Percentiles rank a stretch among this genome's conserved stretches.
Evolutionary conservation across 1,284 basidiomycete genomes (phyloP).

Genomic region (Pseudomicrostroma phylloplanum): DNA sequence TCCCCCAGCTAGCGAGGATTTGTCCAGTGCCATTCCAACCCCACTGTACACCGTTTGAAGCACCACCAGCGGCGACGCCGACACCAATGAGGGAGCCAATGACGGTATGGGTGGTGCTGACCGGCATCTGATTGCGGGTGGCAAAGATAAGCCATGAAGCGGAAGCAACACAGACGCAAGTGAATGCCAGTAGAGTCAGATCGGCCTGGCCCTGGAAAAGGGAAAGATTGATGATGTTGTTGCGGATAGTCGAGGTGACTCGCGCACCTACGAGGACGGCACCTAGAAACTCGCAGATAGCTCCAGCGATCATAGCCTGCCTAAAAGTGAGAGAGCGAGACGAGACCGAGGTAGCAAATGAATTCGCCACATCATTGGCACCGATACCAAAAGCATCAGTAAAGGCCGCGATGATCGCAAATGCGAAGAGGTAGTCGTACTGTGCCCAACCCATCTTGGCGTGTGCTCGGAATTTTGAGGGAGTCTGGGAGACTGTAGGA

Average conservation of each 20-base stretch:
- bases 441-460: conserved; percentile 9
- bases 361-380: conserved; percentile 37
- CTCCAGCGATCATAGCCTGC: conserved; percentile 23
- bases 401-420: conserved; percentile 24
- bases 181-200: conserved; percentile 26
- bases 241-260: conserved; percentile 28
- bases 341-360: conserved; percentile 30
- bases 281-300: conserved; percentile 29
- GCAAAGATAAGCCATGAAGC: conserved; percentile 27
- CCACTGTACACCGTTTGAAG: conserved; percentile 53
- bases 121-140: conserved; percentile 26
- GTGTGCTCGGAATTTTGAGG: no score
- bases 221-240: conserved; percentile 22
- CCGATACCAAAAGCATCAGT: conserved; percentile 27
- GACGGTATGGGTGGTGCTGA: conserved; percentile 31
- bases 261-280: conserved; percentile 28
- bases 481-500: no score
- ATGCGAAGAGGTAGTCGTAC: conserved; percentile 31
- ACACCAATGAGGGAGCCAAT: conserved; percentile 27
- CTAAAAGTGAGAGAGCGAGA: conserved; percentile 26
- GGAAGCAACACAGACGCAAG: conserved; percentile 27
- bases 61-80: conserved; percentile 19
- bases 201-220: conserved; percentile 23
- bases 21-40: conserved; percentile 56
- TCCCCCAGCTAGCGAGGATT: conserved; percentile 49